Percentiles rank a stretch among this genome's conserved stretches.
Evolutionary conservation across 1,284 basidiomycete species (phyloP).

Genomic region (Cystobasidium slooffiae): DNA sequence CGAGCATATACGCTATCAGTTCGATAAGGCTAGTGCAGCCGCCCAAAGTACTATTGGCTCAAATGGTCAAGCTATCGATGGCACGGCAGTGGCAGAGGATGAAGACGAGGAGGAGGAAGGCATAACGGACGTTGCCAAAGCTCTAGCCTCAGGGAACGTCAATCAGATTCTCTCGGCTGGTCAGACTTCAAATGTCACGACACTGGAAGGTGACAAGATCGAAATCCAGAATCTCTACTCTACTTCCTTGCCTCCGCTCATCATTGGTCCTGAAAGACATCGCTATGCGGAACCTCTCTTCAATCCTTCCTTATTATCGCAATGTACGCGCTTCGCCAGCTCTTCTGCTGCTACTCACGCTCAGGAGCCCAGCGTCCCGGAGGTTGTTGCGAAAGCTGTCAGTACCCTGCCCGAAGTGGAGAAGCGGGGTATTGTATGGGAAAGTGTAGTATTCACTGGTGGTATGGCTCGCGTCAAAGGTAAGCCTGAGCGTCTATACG

Average conservation of each 20-base stretch:
- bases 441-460: constrained; percentile 80
- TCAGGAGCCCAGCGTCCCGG: constrained; percentile 47
- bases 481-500: constrained; percentile 55
- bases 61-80: constrained; percentile 54
- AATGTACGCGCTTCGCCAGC: constrained; percentile 55
- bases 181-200: constrained; percentile 32
- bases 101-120: constrained; percentile 79
- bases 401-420: constrained; percentile 52
- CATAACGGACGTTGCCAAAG: constrained; percentile 65
- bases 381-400: constrained; percentile 62
- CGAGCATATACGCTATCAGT: constrained; percentile 59
- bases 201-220: constrained; percentile 64
- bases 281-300: constrained; percentile 88
- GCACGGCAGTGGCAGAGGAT: constrained; percentile 60
- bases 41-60: constrained; percentile 54
- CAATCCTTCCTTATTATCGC: constrained; percentile 64
- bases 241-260: constrained; percentile 74
- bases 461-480: constrained; percentile 78
- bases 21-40: constrained; percentile 63
- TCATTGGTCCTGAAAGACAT: constrained; percentile 83
- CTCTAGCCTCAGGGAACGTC: constrained; percentile 59
- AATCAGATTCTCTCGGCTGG: constrained; percentile 62
- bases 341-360: constrained; percentile 28
- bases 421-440: constrained; percentile 74
- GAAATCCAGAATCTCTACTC: constrained; percentile 78